These are phyloP conservation scores for Amoeboradix gromovi DNA, from an alignment of 371 early-diverging fungal genomes.

Conservation along the genomic window DNA sequence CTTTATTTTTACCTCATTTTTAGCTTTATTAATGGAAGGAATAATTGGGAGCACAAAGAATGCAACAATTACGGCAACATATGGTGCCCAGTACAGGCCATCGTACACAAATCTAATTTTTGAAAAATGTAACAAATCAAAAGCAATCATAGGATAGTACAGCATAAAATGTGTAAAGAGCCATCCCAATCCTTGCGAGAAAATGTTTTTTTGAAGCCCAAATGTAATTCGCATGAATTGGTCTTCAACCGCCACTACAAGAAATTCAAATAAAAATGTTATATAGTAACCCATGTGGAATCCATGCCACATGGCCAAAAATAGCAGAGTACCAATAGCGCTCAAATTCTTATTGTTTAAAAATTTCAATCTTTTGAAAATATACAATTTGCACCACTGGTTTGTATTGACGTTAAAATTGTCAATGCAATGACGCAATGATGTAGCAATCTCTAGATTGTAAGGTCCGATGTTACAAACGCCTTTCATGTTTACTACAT, in stretches of 20 bases:
- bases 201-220: neutral
- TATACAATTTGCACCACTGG: conserved; percentile 33
- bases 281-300: conserved; percentile 29
- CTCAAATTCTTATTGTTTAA: conserved; percentile 32
- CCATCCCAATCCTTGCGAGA: neutral
- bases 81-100: neutral
- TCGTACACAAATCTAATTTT: neutral
- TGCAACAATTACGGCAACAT: neutral
- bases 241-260: conserved; percentile 20
- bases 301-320: conserved; percentile 44
- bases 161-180: neutral
- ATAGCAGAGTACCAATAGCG: conserved; percentile 22
- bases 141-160: neutral
- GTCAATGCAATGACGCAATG: conserved; percentile 21
- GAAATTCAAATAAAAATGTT: conserved; percentile 29
- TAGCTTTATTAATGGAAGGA: neutral
- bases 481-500: conserved; percentile 19
- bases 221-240: neutral
- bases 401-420: conserved; percentile 47
- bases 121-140: neutral
- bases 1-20: too few species aligned
- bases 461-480: conserved; percentile 25
- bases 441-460: conserved; percentile 22
- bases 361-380: conserved; percentile 35
- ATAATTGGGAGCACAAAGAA: neutral